Base-by-base conservation (phyloP, 2,329 filamentous ascomycete genomes). In the Calonectria multiphialidica region DNA sequence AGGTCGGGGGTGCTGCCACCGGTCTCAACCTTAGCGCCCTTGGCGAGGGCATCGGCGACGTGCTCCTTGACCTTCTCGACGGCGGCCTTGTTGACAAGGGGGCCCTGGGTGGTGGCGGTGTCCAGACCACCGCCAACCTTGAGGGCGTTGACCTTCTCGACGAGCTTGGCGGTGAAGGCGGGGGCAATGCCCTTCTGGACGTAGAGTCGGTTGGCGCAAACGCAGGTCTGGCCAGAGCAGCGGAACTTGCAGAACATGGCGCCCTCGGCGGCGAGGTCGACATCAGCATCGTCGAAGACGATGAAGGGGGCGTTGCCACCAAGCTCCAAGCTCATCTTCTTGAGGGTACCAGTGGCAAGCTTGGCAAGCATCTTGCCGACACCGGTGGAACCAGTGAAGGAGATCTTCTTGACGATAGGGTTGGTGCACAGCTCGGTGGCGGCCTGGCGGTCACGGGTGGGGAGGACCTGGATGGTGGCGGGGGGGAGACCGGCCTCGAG, bases 401-500 rank as follows among this genome's bases (percentile, higher is more conserved):
- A 93, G 74, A 94, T 83, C 82, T 94, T 94, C 75, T 81, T 80
- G 9, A 83, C 71, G 2, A 79, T 66, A 10, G 75, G 78, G 72
- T 79, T 77, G 57, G 78, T 80, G 63, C 70, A 75, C 49, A 83
- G 76, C 73, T 81, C 81, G 10, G 78, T 77, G n/a, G 78, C 78
- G 15, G 81, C 78, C 53, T 81, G 79, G 35, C 77, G 75, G 5
- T 81, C 77, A 1, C 76, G 78, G 2, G 80, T 80, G 2, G 80
- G 78, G 7, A 81, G 75, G 25, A 81, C 78, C 35, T 82, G 76
- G 62, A 81, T 77, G 30, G 75, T 75, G 7, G 72, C 76, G 18
- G 76, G 71, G 1, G 94, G 94, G 53, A 95, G 93, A 1, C 95
- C 95, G 0, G 94, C 94, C 45, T 93, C 88, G 69, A 90, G 85